These are phyloP conservation scores for Poteriospumella lacustris DNA, from an alignment of 108 stramenopile species.

Conservation along the genomic window DNA sequence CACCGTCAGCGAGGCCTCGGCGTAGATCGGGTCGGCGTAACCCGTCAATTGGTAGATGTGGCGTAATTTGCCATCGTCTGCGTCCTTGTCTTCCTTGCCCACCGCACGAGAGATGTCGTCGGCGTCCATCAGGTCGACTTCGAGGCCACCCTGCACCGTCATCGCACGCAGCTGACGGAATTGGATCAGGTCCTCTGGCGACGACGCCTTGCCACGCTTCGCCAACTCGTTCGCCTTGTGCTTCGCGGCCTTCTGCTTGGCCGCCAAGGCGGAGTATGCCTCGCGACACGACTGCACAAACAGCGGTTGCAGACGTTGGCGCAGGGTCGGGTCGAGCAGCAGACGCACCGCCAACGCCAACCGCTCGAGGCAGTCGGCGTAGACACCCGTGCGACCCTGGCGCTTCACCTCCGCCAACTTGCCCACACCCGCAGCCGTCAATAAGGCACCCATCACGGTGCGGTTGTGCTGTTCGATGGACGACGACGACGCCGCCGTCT, in stretches of 20 bases:
- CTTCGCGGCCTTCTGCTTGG: conserved; percentile 47
- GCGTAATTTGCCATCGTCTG: conserved; percentile 48
- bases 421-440: conserved; percentile 43
- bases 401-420: conserved; percentile 41
- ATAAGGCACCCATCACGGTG: conserved; percentile 1
- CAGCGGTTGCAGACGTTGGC: conserved; percentile 31
- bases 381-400: conserved; percentile 38
- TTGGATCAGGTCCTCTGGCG: conserved; percentile 93
- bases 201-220: conserved; percentile 54
- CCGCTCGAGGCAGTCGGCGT: conserved; percentile 26
- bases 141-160: conserved; percentile 67
- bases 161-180: conserved; percentile 83
- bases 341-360: conserved; percentile 35
- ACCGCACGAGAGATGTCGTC: conserved; percentile 89
- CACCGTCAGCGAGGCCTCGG: conserved; percentile 93
- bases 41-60: conserved; percentile 95
- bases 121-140: conserved; percentile 96
- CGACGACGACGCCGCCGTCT: neutral
- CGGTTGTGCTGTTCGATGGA: neutral
- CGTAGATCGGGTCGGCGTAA: conserved; percentile 97
- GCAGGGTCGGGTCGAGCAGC: conserved; percentile 41
- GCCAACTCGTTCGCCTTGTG: conserved; percentile 57
- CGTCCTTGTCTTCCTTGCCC: conserved; percentile 57
- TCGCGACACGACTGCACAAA: conserved; percentile 41
- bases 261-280: neutral